Evolutionary conservation across 768 basidiomycete genomes (phyloP).

Genomic region (Clavulina sp.): DNA sequence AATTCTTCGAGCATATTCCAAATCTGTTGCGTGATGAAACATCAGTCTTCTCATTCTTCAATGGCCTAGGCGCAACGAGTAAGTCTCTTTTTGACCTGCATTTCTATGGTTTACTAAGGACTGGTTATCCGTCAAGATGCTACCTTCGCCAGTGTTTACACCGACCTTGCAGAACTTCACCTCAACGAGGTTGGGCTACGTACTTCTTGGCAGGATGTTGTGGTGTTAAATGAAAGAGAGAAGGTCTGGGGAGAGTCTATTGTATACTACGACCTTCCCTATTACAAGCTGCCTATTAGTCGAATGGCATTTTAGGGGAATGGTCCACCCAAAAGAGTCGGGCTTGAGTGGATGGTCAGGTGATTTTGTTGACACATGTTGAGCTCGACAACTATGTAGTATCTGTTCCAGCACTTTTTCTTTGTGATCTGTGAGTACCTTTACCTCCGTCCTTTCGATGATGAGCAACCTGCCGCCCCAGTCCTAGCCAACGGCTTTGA

Average conservation of each 20-base stretch:
- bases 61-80: slow-evolving; percentile 93
- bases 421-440: no score
- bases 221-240: slow-evolving; percentile 16
- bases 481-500: no score
- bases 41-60: slow-evolving; percentile 87
- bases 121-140: slow-evolving; percentile 35
- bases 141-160: slow-evolving; percentile 83
- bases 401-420: no score
- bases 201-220: slow-evolving; percentile 65
- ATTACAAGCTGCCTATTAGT: slow-evolving; percentile 39
- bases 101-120: background rate
- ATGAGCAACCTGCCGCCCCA: no score
- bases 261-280: slow-evolving; percentile 58
- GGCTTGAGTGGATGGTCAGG: no score
- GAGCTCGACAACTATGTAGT: no score
- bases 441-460: no score
- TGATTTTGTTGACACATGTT: no score
- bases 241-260: slow-evolving; percentile 62
- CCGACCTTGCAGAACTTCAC: slow-evolving; percentile 67
- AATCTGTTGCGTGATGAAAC: slow-evolving; percentile 55
- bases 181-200: slow-evolving; percentile 65
- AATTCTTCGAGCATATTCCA: slow-evolving; percentile 69
- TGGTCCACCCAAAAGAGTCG: no score
- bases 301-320: no score
- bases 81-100: slow-evolving; percentile 18